Base-by-base conservation (phyloP, 2,329 filamentous ascomycete genomes). In the Neobulgaria alba region DNA sequence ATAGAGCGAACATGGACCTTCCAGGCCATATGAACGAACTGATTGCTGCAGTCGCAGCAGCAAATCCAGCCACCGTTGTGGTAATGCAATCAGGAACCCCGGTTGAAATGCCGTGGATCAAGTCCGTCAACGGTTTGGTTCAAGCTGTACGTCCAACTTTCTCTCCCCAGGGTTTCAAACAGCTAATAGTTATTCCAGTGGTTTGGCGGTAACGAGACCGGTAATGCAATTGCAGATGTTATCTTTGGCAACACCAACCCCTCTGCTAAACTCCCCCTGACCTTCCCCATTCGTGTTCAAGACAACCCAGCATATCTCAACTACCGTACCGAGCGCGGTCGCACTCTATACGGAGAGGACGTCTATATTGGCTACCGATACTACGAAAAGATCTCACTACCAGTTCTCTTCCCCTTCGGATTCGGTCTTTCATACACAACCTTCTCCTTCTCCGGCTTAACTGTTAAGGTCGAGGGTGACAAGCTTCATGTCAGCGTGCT, bases 151-250 rank as follows among this genome's bases (percentile, higher is more conserved):
- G n/a, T n/a, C n/a, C n/a, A n/a, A n/a, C n/a, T n/a, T n/a, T n/a
- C n/a, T n/a, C n/a, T n/a, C n/a, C n/a, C n/a, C n/a, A n/a, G n/a
- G n/a, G n/a, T n/a, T n/a, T n/a, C n/a, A n/a, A n/a, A n/a, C n/a
- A n/a, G n/a, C n/a, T n/a, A n/a, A n/a, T n/a, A n/a, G n/a, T n/a
- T n/a, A n/a, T n/a, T n/a, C n/a, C n/a, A n/a, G n/a, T 90, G 84
- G 83, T 90, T 87, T 56, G 82, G 84, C 45, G 85, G 85, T n/a
- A 85, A 89, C 55, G 85, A 90, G 64, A 81, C 80, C 4, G 85
- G 85, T 5, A 86, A 89, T 56, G 80, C 78, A 8, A 80, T 92
- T 47, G 83, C 82, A 0, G 85, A 90, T 50, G 71, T 89, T 2
- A 67, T 90, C 16, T 84, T 85, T 46, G 85, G 84, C 32, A 73